Base-by-base conservation (phyloP, 768 basidiomycete species). In the Boletus pseudo-olivaceus region DNA sequence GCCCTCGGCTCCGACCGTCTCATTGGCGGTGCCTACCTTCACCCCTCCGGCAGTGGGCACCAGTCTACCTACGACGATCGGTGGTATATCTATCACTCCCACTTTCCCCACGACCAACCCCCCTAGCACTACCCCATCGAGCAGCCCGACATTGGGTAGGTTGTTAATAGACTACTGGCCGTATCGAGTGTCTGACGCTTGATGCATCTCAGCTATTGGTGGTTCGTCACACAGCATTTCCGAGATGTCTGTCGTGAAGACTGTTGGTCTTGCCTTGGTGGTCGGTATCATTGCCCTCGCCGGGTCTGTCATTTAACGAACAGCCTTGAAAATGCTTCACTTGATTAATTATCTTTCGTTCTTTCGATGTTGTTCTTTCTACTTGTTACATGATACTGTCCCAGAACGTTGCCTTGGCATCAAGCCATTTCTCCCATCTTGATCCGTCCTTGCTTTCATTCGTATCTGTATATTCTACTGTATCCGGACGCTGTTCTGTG, bases 171-270 rank as follows among this genome's bases (percentile, higher is more conserved):
- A 33, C 5, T 26, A 19, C 26, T 9, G 17, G 15, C 1, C 7
- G 7, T 41, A 19, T 12, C 17, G 9, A 17, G 50, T 23, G 20
- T n/a, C 51, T 59, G 33, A 62, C 0, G 23, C 19, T 23, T 40
- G 15, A 32, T 5, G 19, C 23, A 17, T 43, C 5, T 5, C 26
- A 57, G 44, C 9, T 20, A 4, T 7, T 7, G 45, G 34, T 15
- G 56, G 56, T 26, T 49, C 64, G 7, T 26, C 64, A 3, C 64
- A 43, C 27, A 26, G 40, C 40, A 49, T 56, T 1, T 50, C 57
- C 9, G 11, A 44, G 12, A 30, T 23, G 7, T 50, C 49, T 7
- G 30, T 47, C 12, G 27, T 47, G 23, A 47, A 47, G 20, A 32
- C 48, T 7, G 29, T 23, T 14, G 42, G 50, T 26, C 30, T 67